Evolutionary conservation across 1,284 basidiomycete species (phyloP), one percentile per base, ranked within the genome.

Genomic region (Fomitopsis palustris): DNA sequence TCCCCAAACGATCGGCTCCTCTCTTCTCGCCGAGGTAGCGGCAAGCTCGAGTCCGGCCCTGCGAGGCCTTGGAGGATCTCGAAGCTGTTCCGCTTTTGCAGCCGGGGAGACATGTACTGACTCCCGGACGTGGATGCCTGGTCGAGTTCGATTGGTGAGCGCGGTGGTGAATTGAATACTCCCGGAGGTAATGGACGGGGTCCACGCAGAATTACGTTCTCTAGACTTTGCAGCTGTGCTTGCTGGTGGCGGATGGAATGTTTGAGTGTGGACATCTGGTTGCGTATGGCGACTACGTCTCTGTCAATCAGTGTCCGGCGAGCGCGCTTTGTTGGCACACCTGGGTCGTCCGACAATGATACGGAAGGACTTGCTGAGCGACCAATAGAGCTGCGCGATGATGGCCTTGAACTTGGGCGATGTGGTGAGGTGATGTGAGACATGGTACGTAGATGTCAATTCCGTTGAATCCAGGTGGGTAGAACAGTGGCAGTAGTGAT

Each of bases 201-300:
- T 29, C 83, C 83, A 62, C 81, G 81, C 56, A 86, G 79, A 55
- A 91, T 73, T 55, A 81, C 76, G 67, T 77, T 87, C 71, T 91
- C 89, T 53, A 90, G 80, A 45, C 70, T 77, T 63, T 85, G 80
- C 49, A 91, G 72, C 65, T 91, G 88, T 14, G 88, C 88, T 75
- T 83, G 86, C 67, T 91, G 87, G 67, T 90, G 88, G 62, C 90
- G 78, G 64, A 92, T 92, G 67, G 79, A 84, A 69, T 92, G 89
- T 72, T 85, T 89, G 65, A 91, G 74, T 42, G 84, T 84, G 61
- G 88, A 89, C 72, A 92, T 86, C 63, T 91, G 87, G 63, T 81
- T 84, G 59, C 88, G 82, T 59, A 90, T 77, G 63, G 83, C 80
- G 67, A 90, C 88, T 90, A 64, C 49, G 19, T 31, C 45, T 12